Evolutionary conservation across 495 filamentous ascomycete genomes (phyloP).

Genomic region (Pyrenopolyporus hunteri): DNA sequence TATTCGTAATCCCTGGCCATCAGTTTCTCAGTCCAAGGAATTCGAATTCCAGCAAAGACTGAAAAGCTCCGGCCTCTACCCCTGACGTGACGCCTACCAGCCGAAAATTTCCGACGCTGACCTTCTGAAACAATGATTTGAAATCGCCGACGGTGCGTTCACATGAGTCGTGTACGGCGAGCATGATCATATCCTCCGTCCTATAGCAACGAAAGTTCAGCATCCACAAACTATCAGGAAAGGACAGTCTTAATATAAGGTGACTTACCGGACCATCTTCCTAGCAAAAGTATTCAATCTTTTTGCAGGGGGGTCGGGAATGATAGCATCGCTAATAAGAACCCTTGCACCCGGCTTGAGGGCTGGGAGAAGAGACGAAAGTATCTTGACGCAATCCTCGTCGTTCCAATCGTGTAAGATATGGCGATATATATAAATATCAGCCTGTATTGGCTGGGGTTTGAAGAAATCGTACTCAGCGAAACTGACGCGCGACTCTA

Average conservation of each 20-base stretch:
- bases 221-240: background rate
- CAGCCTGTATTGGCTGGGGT: slow-evolving; percentile 42
- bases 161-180: slow-evolving; percentile 35
- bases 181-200: slow-evolving; percentile 42
- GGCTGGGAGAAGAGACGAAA: slow-evolving; percentile 44
- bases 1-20: no score
- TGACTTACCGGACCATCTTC: slow-evolving; percentile 22
- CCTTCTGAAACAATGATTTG: slow-evolving; percentile 31
- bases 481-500: slow-evolving; percentile 39
- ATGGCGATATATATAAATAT: slow-evolving; percentile 48
- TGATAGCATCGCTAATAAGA: slow-evolving; percentile 44
- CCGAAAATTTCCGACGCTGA: slow-evolving; percentile 24
- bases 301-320: slow-evolving; percentile 38
- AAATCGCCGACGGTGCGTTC: slow-evolving; percentile 42
- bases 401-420: slow-evolving; percentile 56
- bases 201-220: slow-evolving; percentile 15
- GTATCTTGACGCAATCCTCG: slow-evolving; percentile 40
- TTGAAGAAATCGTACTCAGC: slow-evolving; percentile 48
- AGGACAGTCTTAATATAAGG: background rate
- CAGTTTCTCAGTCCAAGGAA: slow-evolving; percentile 14
- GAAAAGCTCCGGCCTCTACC: slow-evolving; percentile 37
- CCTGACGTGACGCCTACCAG: slow-evolving; percentile 36
- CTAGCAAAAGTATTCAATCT: slow-evolving; percentile 27
- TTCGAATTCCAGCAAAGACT: slow-evolving; percentile 40
- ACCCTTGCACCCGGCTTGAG: slow-evolving; percentile 44